Evolutionary conservation across 139 green algal species (phyloP).

Genomic region (Ulvella scutata): DNA sequence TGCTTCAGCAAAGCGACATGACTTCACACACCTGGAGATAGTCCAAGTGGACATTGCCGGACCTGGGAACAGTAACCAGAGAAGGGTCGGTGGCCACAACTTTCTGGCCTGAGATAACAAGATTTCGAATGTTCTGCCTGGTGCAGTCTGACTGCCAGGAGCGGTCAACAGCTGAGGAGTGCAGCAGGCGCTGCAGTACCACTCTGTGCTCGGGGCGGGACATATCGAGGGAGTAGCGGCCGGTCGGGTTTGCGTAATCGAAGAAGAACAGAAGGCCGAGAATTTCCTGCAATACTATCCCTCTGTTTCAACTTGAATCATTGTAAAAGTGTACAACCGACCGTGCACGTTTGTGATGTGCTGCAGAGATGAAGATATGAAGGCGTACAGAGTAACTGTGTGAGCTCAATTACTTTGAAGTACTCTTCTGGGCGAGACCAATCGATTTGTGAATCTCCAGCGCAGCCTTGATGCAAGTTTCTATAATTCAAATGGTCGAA

Average conservation of each 20-base stretch:
- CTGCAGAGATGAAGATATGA: too few relatives aligned
- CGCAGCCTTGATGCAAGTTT: too few relatives aligned
- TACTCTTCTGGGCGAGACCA: too few relatives aligned
- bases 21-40: not conserved
- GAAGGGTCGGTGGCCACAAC: not conserved
- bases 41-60: not conserved
- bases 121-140: not conserved
- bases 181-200: not conserved
- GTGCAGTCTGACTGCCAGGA: not conserved
- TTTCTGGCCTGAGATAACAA: not conserved
- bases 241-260: not conserved
- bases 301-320: too few relatives aligned
- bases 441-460: too few relatives aligned
- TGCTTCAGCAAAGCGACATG: too few relatives aligned
- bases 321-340: too few relatives aligned
- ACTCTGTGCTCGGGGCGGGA: not conserved
- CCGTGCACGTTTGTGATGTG: too few relatives aligned
- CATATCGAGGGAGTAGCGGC: not conserved
- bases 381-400: too few relatives aligned
- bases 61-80: not conserved
- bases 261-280: constrained; percentile 2
- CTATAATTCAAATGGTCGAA: too few relatives aligned
- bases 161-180: not conserved
- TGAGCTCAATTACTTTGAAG: too few relatives aligned
- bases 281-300: too few relatives aligned